Evolutionary conservation across 176 grass and related monocot genomes (phyloP), one percentile per base, ranked within the genome.

Genomic region (Elaeis guineensis): DNA sequence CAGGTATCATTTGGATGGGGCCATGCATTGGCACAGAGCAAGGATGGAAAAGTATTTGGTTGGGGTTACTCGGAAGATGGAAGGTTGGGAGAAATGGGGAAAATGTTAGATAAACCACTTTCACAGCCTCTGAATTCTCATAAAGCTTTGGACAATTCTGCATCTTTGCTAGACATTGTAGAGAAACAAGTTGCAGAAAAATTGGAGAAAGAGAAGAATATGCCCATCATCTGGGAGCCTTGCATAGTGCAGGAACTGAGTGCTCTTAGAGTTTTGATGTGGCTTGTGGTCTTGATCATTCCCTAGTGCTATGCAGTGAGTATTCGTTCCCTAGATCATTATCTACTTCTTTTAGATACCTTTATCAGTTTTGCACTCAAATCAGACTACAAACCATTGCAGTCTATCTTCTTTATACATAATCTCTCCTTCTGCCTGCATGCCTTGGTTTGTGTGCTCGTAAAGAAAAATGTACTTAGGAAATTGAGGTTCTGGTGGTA

Each of bases 1-100:
- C 66, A 96, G 87, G 92, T 90, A 63, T 90, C 75, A 62, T 88
- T 90, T 80, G 87, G 87, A 69, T 90, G 86, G 92, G 92, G 92
- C 5, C 87, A 90, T 78, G 78, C 86, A 63, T 75, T 90, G 68
- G 92, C 83, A 57, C 66, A 87, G 69, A 87, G 83, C 29, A 76
- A 79, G 57, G 75, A 90, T 57, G 87, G 92, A 51, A 77, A 77
- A 15, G 51, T 96, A 57, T 85, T 96, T 77, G 87, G 92, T 73
- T 90, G 87, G 92, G 87, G 92, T 16, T 96, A 87, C 67, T 78
- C 87, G 24, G 87, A 85, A 48, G 82, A 79, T 72, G 92, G 92
- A 74, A 86, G 87, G 59, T 83, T 96, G 67, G 92, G 92, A 69
- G 51, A 90, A 78, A 90, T 87, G 52, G 83, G 68, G 15, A 74